A percentile compares a stretch with the other conserved stretches of the same genome.
These are phyloP conservation scores for Eremochloa ophiuroides DNA, from an alignment of 176 grass and related monocot genomes.

Conservation along the genomic window DNA sequence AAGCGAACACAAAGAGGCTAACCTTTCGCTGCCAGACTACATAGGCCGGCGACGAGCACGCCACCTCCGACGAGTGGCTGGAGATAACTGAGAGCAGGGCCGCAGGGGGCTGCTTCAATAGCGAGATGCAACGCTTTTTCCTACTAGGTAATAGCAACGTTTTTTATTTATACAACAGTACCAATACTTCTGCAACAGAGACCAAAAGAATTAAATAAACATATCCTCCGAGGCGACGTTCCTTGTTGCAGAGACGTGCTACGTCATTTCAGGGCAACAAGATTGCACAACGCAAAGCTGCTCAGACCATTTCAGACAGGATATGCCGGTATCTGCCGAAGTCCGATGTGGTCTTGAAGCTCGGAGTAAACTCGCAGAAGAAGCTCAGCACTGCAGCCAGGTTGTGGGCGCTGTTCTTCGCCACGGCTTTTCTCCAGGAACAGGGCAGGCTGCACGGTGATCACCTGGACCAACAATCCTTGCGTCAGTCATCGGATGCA, in stretches of 20 bases:
- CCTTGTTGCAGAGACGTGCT: background rate
- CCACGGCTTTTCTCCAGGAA: conserved; percentile 87
- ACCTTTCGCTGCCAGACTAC: no score
- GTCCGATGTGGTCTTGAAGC: conserved; percentile 66
- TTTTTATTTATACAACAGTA: background rate
- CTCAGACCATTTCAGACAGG: conserved; percentile 66
- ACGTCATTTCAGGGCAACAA: background rate
- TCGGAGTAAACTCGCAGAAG: conserved; percentile 77
- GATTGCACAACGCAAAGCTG: background rate
- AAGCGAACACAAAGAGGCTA: no score
- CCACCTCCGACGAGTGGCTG: no score
- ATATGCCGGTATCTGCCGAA: conserved; percentile 65
- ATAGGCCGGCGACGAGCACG: no score
- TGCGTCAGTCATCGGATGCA: background rate
- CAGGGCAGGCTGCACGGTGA: conserved; percentile 73
- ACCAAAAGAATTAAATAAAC: background rate
- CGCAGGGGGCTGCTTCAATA: no score
- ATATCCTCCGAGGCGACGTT: background rate
- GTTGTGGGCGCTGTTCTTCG: conserved; percentile 45
- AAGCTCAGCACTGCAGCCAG: conserved; percentile 75
- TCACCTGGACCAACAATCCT: conserved; percentile 42
- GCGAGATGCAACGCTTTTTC: no score
- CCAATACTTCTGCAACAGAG: background rate
- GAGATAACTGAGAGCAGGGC: no score
- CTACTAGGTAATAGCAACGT: no score